Conservation (phyloP, 176 grass and related monocot genomes). For the Oryza meridionalis region DNA sequence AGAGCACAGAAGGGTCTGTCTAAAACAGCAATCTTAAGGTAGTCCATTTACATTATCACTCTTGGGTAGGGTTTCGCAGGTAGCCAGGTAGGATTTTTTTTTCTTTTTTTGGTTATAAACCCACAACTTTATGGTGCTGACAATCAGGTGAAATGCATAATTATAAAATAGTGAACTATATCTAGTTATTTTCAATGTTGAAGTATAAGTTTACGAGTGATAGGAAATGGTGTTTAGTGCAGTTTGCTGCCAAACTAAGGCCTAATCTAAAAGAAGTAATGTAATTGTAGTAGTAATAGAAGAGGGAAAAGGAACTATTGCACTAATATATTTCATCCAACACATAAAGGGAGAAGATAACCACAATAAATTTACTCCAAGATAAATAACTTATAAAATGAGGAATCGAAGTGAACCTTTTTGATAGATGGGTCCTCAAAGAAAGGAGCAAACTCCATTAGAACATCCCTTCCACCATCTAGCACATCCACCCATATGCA, state of each 20-base stretch:
- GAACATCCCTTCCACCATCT: conserved; percentile 71
- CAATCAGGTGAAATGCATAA: not conserved
- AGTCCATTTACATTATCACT: not conserved
- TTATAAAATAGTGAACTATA: conserved; percentile 14
- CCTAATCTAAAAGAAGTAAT: not conserved
- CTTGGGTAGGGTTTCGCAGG: not conserved
- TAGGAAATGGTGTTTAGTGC: not conserved
- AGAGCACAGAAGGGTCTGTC: not conserved
- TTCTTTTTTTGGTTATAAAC: conserved; percentile 9
- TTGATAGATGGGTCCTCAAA: conserved; percentile 84
- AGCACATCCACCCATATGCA: conserved; percentile 97
- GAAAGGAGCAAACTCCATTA: conserved; percentile 82
- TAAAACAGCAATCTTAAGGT: not conserved
- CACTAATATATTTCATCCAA: conserved; percentile 7
- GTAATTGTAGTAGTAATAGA: not conserved
- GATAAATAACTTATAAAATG: not conserved
- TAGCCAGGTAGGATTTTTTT: not conserved
- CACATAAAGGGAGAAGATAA: conserved; percentile 24
- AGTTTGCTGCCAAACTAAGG: conserved; percentile 8
- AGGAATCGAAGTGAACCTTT: conserved; percentile 59
- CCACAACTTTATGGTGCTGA: not conserved
- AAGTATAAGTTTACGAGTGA: conserved; percentile 25
- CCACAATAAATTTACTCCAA: not conserved
- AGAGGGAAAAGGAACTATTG: not conserved
- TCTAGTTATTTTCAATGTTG: conserved; percentile 25